Evolutionary conservation across 1,284 basidiomycete species (phyloP), one percentile per base, ranked within the genome.

Genomic region (Cutaneotrichosporon sp.): DNA sequence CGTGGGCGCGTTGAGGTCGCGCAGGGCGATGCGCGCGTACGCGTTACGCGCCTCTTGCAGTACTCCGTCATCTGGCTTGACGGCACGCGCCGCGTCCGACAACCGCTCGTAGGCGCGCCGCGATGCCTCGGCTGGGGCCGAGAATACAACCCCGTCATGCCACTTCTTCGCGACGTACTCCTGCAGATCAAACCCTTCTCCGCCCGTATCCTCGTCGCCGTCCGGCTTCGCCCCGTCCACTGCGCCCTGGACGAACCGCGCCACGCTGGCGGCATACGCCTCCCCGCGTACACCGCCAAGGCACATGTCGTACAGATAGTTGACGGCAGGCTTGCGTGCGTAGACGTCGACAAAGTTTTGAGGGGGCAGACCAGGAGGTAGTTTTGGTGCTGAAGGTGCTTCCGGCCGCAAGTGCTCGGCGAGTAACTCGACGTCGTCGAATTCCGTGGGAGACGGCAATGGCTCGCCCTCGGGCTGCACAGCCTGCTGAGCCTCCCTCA

Each of bases 221-320:
- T 30, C 10, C 5, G 26, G 26, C 26, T 10, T 30, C 13, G 45
- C 40, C 9, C 46, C 36, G 15, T 38, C 53, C 51, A 69, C 63
- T 1, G 73, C 73, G 2, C 74, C 73, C 3, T 56, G 41, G 14
- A 76, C 58, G 54, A 76, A 76, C 7, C 52, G 49, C 14, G 61
- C 46, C 12, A 76, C 59, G 51, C 67, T 70, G 9, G 56, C 47
- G 4, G 63, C 40, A 52, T 76, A 76, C 18, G 73, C 74, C 46
- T 74, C 74, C 2, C 68, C 70, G 3, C 51, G 55, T 0, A 60
- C 43, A 42, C 66, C 69, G 20, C 71, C 71, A 8, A 63, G 58
- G 4, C 41, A 48, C 46, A 69, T 54, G 23, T 67, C 59, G 23
- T 61, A 47, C 14, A 73, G 23, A 54, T 63, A 70, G 26, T 68